Evolutionary conservation across 2,329 filamentous ascomycete genomes (phyloP), one percentile per base, ranked within the genome.

Genomic region (Aspergillus tanneri): DNA sequence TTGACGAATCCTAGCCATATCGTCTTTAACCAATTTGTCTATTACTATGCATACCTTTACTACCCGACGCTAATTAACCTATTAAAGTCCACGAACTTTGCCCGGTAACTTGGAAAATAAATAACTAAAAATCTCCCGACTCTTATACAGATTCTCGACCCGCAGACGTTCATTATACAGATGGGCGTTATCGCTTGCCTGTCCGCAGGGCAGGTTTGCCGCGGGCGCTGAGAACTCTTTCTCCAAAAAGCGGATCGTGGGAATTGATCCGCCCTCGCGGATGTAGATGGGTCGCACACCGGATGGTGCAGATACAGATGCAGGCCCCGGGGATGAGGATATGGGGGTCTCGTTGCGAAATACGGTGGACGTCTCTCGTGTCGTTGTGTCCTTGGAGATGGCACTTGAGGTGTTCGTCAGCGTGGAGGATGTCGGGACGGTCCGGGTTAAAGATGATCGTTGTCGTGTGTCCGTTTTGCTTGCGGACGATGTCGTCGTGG

Each of bases 151-250:
- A 70, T 99, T 99, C 59, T 88, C 74, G 47, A 99, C 75, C 43
- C 93, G 78, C 68, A 99, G 75, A n/a, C 93, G 76, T 77, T 99
- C 93, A 62, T 99, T 97, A 63, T 95, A 89, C 70, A 99, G 72
- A 79, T 99, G 93, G 14, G 92, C 93, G 43, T 86, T 85, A 64
- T 99, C 93, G 60, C 89, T 96, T 10, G 92, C 90, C 70, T 96
- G 91, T 0, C 95, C 95, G 63, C 91, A 96, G 0, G 93, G 95
- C 25, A 99, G 72, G 68, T 97, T 91, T 0, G 92, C 92, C 0
- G 93, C 92, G 0, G 91, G 90, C 0, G 93, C 93, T 2, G 80
- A 79, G 64, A 97, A 96, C 61, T 95, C 90, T 72, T 96, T 96
- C 68, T 97, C 92, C 28, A 97, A 67, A 64, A 97, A 97, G 5